These are phyloP conservation scores for Alternaria tenuissima DNA, from an alignment of 2,329 filamentous ascomycete genomes.

Conservation along the genomic window DNA sequence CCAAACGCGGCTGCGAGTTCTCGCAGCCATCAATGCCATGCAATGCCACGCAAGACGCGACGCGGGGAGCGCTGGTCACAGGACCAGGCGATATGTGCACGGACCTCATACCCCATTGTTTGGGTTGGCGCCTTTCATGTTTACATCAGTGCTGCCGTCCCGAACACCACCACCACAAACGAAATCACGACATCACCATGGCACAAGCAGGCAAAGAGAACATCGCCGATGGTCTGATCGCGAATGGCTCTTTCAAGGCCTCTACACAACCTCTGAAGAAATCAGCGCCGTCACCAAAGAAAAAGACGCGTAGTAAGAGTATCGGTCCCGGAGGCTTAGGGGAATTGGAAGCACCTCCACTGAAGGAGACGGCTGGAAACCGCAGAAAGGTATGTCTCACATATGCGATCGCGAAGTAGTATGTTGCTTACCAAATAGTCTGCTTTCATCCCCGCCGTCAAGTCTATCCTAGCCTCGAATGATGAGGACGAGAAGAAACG, in stretches of 20 bases:
- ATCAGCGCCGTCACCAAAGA: conserved; percentile 24
- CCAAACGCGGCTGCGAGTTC: not conserved
- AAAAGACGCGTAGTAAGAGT: conserved; percentile 82
- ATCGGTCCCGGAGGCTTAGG: conserved; percentile 92
- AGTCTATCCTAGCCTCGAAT: conserved; percentile 64
- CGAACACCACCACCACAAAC: conserved; percentile 13
- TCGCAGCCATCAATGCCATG: not conserved
- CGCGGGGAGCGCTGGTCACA: conserved; percentile 6
- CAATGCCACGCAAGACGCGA: not conserved
- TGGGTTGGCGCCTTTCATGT: conserved; percentile 20
- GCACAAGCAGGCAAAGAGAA: conserved; percentile 73
- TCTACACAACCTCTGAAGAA: conserved; percentile 37
- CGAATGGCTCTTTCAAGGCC: conserved; percentile 37
- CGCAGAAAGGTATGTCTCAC: conserved; percentile 72
- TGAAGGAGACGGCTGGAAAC: conserved; percentile 79
- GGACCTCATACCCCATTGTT: conserved; percentile 16
- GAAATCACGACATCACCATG: conserved; percentile 35
- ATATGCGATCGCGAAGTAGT: not conserved
- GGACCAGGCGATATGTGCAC: conserved; percentile 14
- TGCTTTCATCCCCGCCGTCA: conserved; percentile 61
- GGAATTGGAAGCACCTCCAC: conserved; percentile 79
- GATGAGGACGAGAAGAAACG: conserved; percentile 69
- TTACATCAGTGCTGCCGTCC: conserved; percentile 15
- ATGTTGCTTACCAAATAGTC: conserved; percentile 46
- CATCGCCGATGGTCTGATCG: conserved; percentile 53